These are phyloP conservation scores for Aureobasidium vineae DNA, from an alignment of 2,329 filamentous ascomycete genomes.

Conservation along the genomic window DNA sequence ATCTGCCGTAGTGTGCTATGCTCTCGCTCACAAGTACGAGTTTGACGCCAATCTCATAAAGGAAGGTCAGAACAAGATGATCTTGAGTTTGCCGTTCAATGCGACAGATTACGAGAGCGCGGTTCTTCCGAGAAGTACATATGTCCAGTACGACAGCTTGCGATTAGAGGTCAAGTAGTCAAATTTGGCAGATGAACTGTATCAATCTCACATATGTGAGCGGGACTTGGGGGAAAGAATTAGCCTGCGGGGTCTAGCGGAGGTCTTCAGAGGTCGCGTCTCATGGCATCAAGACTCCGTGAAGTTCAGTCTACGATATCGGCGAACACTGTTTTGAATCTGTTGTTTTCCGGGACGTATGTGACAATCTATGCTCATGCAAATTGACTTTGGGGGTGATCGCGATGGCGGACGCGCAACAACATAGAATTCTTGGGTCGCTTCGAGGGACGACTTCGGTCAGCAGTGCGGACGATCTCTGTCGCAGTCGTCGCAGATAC, in stretches of 20 bases:
- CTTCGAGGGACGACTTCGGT: not conserved
- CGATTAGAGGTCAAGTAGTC: conserved; percentile 52
- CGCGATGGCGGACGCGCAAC: not conserved
- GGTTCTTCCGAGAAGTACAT: conserved; percentile 54
- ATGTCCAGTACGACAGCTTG: conserved; percentile 66
- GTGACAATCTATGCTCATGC: not conserved
- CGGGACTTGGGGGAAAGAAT: not conserved
- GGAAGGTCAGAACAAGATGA: conserved; percentile 55
- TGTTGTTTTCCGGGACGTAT: not conserved
- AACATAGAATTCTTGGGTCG: not conserved
- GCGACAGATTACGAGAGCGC: conserved; percentile 60
- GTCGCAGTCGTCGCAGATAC: not conserved
- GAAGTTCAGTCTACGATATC: not conserved
- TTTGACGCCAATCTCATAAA: conserved; percentile 54
- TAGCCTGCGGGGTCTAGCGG: not conserved
- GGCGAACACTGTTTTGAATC: not conserved
- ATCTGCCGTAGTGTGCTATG: conserved; percentile 61
- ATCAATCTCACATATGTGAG: not conserved
- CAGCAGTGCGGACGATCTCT: not conserved
- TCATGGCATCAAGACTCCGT: not conserved
- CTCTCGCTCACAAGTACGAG: conserved; percentile 58
- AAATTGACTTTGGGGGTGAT: not conserved
- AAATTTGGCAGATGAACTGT: too few relatives aligned
- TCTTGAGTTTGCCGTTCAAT: conserved; percentile 59
- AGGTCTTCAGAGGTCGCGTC: not conserved